A percentile compares a stretch with the other conserved stretches of the same genome.
Evolutionary conservation across 2,329 filamentous ascomycete genomes (phyloP).

Genomic region (Colletotrichum magnum): DNA sequence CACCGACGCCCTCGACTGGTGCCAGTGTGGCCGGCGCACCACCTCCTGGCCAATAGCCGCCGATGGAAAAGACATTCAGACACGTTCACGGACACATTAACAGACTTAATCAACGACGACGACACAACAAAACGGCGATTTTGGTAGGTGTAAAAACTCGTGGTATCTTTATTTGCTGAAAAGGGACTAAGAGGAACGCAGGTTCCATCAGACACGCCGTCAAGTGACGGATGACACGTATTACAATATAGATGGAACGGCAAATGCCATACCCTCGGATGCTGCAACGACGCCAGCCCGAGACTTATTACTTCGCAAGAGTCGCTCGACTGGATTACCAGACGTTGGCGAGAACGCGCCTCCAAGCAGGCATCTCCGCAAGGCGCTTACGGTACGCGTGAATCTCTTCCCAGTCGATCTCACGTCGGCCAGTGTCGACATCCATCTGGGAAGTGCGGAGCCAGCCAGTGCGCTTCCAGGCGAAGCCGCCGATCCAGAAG

Average conservation of each 20-base stretch:
- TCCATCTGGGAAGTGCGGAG: slow-evolving; percentile 75
- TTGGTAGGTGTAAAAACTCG: slow-evolving; percentile 18
- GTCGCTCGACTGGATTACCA: slow-evolving; percentile 16
- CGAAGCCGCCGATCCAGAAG: slow-evolving; percentile 70
- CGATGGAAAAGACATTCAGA: background rate
- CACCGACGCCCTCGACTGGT: background rate
- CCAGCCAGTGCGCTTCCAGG: slow-evolving; percentile 77
- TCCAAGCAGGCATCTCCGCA: slow-evolving; percentile 67
- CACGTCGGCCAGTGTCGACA: slow-evolving; percentile 75
- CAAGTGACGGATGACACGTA: background rate
- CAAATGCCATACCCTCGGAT: background rate
- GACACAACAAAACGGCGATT: background rate
- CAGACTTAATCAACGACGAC: background rate
- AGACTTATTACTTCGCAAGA: background rate
- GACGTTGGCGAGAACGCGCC: slow-evolving; percentile 41
- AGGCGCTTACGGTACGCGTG: slow-evolving; percentile 67
- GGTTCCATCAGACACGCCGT: background rate
- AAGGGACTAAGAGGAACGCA: slow-evolving; percentile 5
- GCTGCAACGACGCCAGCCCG: background rate
- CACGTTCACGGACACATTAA: too few species aligned
- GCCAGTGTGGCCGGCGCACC: background rate
- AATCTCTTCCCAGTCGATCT: slow-evolving; percentile 76
- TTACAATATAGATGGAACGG: slow-evolving; percentile 22
- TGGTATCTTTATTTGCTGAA: slow-evolving; percentile 40
- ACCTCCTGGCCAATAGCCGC: background rate